phyloP scores from a whole-genome alignment of 257 asterid species.

The Orobanche coerulescens region DNA sequence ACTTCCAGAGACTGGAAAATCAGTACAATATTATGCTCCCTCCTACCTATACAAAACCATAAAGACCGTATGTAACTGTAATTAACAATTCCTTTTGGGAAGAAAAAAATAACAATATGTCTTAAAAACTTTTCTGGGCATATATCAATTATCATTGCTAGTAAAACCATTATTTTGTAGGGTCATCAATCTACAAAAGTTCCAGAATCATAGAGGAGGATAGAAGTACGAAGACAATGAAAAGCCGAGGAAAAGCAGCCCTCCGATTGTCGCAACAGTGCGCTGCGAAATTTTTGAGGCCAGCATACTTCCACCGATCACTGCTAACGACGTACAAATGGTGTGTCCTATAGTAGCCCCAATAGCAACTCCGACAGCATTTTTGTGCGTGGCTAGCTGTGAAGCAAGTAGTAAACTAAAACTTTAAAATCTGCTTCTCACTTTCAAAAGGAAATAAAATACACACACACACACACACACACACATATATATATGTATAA shows the following conservation, averaged over 20 bases:
- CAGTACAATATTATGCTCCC: background rate
- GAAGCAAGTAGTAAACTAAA: background rate
- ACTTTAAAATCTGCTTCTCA: background rate
- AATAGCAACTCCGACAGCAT: constrained; percentile 80
- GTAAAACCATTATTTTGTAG: background rate
- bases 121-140: background rate
- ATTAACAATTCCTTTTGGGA: no score
- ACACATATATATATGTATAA: no score
- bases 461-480: no score
- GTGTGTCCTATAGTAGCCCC: constrained; percentile 89
- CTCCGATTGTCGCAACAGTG: constrained; percentile 83
- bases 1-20: no score
- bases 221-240: constrained; percentile 81
- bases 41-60: background rate
- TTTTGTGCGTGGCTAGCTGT: constrained; percentile 94
- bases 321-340: constrained; percentile 86
- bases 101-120: no score
- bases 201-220: constrained; percentile 55
- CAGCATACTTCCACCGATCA: constrained; percentile 92
- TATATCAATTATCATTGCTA: background rate
- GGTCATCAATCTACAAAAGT: constrained; percentile 36
- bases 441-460: no score
- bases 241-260: constrained; percentile 84
- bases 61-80: no score
- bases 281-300: constrained; percentile 97